Evolutionary conservation across 129 eudicot species (phyloP).

Genomic region (Flaveria linearis): DNA sequence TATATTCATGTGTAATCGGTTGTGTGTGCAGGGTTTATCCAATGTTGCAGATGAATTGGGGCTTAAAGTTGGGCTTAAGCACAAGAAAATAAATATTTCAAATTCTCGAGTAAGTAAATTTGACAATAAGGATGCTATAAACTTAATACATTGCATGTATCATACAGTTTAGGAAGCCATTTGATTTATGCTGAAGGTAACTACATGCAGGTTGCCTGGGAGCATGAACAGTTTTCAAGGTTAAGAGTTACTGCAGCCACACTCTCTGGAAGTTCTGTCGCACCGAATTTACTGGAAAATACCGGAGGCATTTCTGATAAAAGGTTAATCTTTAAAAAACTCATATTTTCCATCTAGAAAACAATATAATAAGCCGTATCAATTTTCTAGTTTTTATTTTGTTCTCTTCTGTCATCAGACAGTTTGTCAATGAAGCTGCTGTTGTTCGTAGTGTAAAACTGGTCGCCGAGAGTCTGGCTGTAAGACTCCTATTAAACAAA

Average conservation of each 20-base stretch:
- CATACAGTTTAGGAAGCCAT: conserved; percentile 9
- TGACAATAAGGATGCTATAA: background rate
- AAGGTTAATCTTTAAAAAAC: conserved; percentile 50
- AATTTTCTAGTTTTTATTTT: conserved; percentile 25
- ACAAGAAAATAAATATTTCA: conserved; percentile 95
- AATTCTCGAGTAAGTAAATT: conserved; percentile 76
- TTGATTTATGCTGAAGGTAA: conserved; percentile 37
- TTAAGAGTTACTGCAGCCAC: conserved; percentile 95
- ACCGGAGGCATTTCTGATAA: conserved; percentile 73
- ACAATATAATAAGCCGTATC: background rate
- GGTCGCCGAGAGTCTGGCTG: conserved; percentile 95
- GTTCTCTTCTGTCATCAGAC: conserved; percentile 37
- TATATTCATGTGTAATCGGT: conserved; percentile 15
- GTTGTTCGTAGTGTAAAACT: conserved; percentile 63
- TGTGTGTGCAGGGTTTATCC: conserved; percentile 70
- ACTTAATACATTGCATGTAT: background rate
- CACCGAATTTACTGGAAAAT: conserved; percentile 77
- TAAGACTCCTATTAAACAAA: conserved; percentile 37
- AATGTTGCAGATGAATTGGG: conserved; percentile 80
- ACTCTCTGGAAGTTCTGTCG: conserved; percentile 67
- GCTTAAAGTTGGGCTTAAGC: conserved; percentile 86
- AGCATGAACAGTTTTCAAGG: conserved; percentile 98
- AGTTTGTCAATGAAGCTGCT: conserved; percentile 60
- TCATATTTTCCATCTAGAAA: conserved; percentile 11
- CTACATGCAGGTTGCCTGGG: conserved; percentile 89